Base-by-base conservation (phyloP, 495 filamentous ascomycete species). In the Hyaloscypha variabilis region DNA sequence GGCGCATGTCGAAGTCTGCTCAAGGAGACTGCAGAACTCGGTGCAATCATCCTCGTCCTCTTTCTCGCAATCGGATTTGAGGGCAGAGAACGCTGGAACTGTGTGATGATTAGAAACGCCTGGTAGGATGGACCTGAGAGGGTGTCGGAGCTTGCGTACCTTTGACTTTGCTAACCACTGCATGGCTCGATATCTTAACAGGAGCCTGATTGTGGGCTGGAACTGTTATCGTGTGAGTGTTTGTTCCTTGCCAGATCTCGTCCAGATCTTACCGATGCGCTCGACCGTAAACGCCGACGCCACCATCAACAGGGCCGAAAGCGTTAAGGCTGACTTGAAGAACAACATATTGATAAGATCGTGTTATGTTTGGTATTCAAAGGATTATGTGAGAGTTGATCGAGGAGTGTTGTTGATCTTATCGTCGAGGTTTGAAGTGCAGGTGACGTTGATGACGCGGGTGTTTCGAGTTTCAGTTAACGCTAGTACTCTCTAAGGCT, bases 1-100 rank as follows among this genome's bases (percentile, higher is more conserved):
- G 17, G 28, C 10, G 51, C 61, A 63, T 10, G 61, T 63, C 6
- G 29, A 17, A 10, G 61, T 56, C 51, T 56, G 50, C 61, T 63
- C n/a, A 1, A 46, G 26, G 61, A 57, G 51, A 14, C 52, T n/a
- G 24, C 61, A 63, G 61, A 63, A 63, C 34, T 63, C 61, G 8
- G 30, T 63, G 61, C 61, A 63, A 30, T 63, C 61, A 24, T 17
- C 61, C 31, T 63, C 61, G 26, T 63, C 61, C 14, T 56, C 61
- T 11, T 55, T 29, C 28, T 63, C 61, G 31, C 61, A 63, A 31
- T 46, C 61, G 51, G 60, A 53, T 36, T 42, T 29, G n/a, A 30
- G 6, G 51, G 46, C 34, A 8, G 19, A 14, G 52, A 63, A 63
- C 14, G 26, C 21, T 39, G 61, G 30, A 19, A 24, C 61, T 63